Percentiles rank a stretch among this genome's conserved stretches.
phyloP scores from a whole-genome alignment of 2,329 filamentous ascomycete genomes.

The Fusarium torulosum region DNA sequence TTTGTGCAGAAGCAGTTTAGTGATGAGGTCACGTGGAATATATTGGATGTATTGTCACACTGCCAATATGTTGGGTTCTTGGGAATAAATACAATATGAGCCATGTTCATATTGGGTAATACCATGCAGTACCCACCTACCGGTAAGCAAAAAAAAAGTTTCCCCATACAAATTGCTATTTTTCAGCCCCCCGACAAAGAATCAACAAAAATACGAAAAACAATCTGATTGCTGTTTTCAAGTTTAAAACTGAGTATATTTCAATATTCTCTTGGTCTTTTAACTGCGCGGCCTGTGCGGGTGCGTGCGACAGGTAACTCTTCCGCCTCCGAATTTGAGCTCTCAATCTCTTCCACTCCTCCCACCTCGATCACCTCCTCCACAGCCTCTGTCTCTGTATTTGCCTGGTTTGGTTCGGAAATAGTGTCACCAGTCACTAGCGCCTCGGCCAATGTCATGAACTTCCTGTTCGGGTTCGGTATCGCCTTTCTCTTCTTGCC shows the following conservation, averaged over 20 bases:
- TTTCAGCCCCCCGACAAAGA: background rate
- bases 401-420: background rate
- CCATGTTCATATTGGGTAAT: no score
- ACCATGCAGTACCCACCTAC: background rate
- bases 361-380: background rate
- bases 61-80: no score
- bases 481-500: no score
- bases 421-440: background rate
- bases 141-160: background rate
- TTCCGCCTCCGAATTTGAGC: background rate
- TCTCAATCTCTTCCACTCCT: background rate
- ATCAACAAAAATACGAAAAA: background rate
- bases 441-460: no score
- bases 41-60: no score
- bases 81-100: no score
- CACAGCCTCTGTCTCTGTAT: background rate
- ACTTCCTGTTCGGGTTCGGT: no score
- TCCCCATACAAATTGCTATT: background rate
- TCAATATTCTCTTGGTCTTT: background rate
- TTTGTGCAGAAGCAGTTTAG: no score
- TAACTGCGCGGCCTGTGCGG: background rate
- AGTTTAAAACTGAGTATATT: background rate
- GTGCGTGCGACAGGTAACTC: slow-evolving; percentile 1
- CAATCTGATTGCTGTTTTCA: background rate
- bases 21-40: no score